Percentiles rank a stretch among this genome's conserved stretches.
Conservation (phyloP, 1,284 basidiomycete species). For the Cystobasidium slooffiae region DNA sequence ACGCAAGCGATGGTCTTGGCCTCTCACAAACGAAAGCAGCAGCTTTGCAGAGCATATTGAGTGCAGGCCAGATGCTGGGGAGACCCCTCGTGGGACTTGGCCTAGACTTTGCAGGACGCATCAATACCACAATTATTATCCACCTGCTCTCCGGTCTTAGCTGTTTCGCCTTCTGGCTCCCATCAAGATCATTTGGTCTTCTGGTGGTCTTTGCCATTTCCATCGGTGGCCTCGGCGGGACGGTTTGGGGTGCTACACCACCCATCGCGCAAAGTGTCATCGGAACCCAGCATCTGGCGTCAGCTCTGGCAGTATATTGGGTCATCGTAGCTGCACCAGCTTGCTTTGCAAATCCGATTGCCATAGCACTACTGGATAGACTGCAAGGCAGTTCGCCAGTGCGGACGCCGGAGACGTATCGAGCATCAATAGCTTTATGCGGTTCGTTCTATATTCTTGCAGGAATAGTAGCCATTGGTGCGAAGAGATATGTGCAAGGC, state of each 20-base stretch:
- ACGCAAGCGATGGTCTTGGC: constrained; percentile 57
- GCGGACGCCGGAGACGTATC: constrained; percentile 30
- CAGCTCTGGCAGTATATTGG: constrained; percentile 59
- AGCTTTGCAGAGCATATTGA: constrained; percentile 59
- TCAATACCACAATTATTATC: constrained; percentile 58
- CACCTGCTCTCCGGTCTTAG: constrained; percentile 58
- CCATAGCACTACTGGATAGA: constrained; percentile 57
- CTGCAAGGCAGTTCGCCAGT: constrained; percentile 50
- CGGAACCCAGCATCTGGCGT: constrained; percentile 58
- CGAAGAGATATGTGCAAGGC: constrained; percentile 38
- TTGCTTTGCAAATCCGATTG: constrained; percentile 58
- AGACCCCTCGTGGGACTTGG: constrained; percentile 58
- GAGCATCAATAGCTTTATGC: constrained; percentile 29
- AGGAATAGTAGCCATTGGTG: constrained; percentile 29
- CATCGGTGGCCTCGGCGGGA: constrained; percentile 52
- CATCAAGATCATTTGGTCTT: constrained; percentile 57
- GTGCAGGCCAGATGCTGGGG: constrained; percentile 60
- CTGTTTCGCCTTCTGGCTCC: constrained; percentile 59
- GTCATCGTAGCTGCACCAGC: constrained; percentile 55
- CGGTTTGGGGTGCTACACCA: constrained; percentile 50
- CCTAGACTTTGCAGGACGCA: constrained; percentile 58
- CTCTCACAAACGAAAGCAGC: constrained; percentile 59
- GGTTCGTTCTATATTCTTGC: constrained; percentile 19
- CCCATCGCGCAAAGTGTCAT: constrained; percentile 57
- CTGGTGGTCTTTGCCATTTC: constrained; percentile 58